Percentiles rank a stretch among this genome's conserved stretches.
These are phyloP conservation scores for Sphaerulina populicola DNA, from an alignment of 2,329 filamentous ascomycete species.

Conservation along the genomic window DNA sequence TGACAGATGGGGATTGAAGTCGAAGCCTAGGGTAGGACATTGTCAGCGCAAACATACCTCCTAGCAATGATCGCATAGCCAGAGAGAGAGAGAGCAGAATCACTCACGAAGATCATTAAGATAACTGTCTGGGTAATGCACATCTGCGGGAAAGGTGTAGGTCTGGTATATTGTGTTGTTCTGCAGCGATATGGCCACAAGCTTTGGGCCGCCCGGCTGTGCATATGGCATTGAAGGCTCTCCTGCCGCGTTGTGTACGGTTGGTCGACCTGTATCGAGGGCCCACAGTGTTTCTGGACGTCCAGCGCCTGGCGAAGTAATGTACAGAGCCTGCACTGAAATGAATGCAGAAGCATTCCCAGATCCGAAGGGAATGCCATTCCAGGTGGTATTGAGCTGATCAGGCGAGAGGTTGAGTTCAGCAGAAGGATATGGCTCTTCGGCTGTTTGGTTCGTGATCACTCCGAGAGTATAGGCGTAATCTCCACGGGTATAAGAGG, in stretches of 20 bases:
- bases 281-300: slow-evolving; percentile 41
- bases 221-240: slow-evolving; percentile 39
- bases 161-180: slow-evolving; percentile 37
- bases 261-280: slow-evolving; percentile 41
- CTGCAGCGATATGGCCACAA: slow-evolving; percentile 38
- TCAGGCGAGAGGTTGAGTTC: slow-evolving; percentile 32
- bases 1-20: slow-evolving; percentile 37
- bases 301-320: slow-evolving; percentile 33
- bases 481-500: slow-evolving; percentile 41
- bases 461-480: slow-evolving; percentile 44
- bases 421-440: slow-evolving; percentile 40
- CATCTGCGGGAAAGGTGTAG: slow-evolving; percentile 37
- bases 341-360: slow-evolving; percentile 37
- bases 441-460: slow-evolving; percentile 41
- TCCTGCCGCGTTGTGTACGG: slow-evolving; percentile 34
- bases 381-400: slow-evolving; percentile 35
- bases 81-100: not conserved
- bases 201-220: slow-evolving; percentile 40
- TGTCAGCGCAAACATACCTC: not conserved
- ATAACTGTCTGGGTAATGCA: slow-evolving; percentile 42
- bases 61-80: too few relatives aligned
- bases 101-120: slow-evolving; percentile 38
- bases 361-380: slow-evolving; percentile 41
- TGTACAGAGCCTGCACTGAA: slow-evolving; percentile 41
- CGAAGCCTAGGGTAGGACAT: slow-evolving; percentile 27